phyloP scores from a whole-genome alignment of 495 filamentous ascomycete genomes.

The Sordaria brevicollis region DNA sequence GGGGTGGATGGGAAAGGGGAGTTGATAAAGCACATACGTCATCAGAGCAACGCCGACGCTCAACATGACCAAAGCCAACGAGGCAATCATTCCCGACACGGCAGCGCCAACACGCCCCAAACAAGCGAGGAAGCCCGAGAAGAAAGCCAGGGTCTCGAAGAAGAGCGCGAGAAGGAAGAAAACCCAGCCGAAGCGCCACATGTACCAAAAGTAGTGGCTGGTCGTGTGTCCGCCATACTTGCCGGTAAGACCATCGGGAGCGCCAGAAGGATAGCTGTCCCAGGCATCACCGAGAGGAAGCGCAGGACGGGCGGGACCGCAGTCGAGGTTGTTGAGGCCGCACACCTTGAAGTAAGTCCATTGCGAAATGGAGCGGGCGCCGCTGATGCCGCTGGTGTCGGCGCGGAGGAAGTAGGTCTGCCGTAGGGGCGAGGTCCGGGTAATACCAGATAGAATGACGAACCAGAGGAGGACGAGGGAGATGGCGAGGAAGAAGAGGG shows the following conservation, averaged over 20 bases:
- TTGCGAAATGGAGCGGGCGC: conserved; percentile 52
- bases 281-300: conserved; percentile 42
- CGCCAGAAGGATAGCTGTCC: conserved; percentile 26
- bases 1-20: not conserved
- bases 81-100: conserved; percentile 27
- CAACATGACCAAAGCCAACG: conserved; percentile 33
- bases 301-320: conserved; percentile 31
- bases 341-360: conserved; percentile 83
- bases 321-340: conserved; percentile 37
- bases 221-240: conserved; percentile 37
- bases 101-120: conserved; percentile 38
- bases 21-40: conserved; percentile 33
- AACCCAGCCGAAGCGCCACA: conserved; percentile 58
- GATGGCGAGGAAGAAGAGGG: conserved; percentile 66
- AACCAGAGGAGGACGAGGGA: conserved; percentile 72
- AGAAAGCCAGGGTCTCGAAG: conserved; percentile 45
- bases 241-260: conserved; percentile 33
- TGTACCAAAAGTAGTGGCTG: conserved; percentile 38
- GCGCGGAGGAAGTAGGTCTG: conserved; percentile 75
- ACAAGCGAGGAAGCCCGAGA: conserved; percentile 40
- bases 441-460: conserved; percentile 61
- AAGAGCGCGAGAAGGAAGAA: conserved; percentile 65
- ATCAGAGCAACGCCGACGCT: conserved; percentile 39
- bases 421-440: conserved; percentile 50
- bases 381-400: conserved; percentile 57